Conservation (phyloP, 2,329 filamentous ascomycete genomes). For the Domatiomyces globalis region DNA sequence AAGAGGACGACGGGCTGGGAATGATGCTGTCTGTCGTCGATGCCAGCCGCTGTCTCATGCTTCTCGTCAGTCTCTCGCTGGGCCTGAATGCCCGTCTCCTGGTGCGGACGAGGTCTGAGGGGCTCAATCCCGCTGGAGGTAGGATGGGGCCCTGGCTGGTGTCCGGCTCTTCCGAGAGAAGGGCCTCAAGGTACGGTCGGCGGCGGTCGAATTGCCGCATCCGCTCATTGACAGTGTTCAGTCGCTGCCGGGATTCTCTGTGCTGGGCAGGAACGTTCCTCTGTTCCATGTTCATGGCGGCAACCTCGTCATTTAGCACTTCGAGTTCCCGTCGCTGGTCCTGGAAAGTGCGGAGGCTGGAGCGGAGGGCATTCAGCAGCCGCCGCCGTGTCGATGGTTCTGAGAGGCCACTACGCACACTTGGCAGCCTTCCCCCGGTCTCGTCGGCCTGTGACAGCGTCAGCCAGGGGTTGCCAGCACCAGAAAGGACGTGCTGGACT, state of each 20-base stretch:
- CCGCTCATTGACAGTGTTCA: not conserved
- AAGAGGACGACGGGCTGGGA: not conserved
- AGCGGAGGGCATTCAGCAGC: not conserved
- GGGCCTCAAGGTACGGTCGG: slow-evolving; percentile 9
- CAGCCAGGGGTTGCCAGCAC: not conserved
- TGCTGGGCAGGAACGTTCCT: not conserved
- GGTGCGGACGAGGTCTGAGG: slow-evolving; percentile 12
- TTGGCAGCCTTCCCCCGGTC: not conserved
- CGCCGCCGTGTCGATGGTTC: not conserved
- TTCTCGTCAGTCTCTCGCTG: slow-evolving; percentile 17
- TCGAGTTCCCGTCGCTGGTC: not conserved
- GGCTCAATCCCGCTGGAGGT: slow-evolving; percentile 4
- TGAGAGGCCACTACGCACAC: not conserved
- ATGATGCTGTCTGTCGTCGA: not conserved
- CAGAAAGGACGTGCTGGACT: not conserved
- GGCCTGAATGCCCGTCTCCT: slow-evolving; percentile 19
- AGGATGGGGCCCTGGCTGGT: slow-evolving; percentile 1
- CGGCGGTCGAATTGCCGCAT: slow-evolving; percentile 6
- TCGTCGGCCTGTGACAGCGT: not conserved
- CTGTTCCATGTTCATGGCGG: not conserved
- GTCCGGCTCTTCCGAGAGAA: slow-evolving; percentile 7
- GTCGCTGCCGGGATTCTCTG: not conserved
- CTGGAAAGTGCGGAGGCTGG: not conserved
- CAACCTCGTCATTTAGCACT: not conserved
- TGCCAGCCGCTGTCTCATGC: slow-evolving; percentile 11